phyloP scores from a whole-genome alignment of 2,329 filamentous ascomycete species.

The Triangularia setosa region DNA sequence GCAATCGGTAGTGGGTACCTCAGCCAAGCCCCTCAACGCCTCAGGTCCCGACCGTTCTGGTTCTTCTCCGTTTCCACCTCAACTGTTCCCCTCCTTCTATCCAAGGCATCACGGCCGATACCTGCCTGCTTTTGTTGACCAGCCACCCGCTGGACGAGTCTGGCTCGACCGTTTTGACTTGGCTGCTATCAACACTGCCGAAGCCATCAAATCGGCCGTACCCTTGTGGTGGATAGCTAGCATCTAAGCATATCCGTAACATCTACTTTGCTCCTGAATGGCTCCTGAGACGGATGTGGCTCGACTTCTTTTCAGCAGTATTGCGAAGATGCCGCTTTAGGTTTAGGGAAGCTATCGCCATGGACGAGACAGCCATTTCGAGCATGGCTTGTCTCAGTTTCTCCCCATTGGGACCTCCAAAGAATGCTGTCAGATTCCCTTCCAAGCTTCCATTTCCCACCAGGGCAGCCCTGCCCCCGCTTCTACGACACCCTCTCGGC shows the following conservation, averaged over 20 bases:
- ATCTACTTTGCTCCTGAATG: neutral
- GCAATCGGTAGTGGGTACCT: conserved; percentile 19
- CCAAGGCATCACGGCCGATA: neutral
- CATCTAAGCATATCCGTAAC: neutral
- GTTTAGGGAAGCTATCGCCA: neutral
- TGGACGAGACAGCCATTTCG: neutral
- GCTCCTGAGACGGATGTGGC: neutral
- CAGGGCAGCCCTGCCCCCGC: neutral
- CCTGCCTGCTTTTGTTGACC: neutral
- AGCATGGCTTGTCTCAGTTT: neutral
- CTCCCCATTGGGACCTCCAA: neutral
- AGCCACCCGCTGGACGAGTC: neutral
- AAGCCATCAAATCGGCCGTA: neutral
- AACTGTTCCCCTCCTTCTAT: neutral
- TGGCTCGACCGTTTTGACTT: neutral
- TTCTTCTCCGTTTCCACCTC: conserved; percentile 11
- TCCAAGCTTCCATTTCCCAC: conserved; percentile 20
- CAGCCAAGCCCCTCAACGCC: neutral
- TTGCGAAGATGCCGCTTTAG: neutral
- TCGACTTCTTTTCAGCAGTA: neutral
- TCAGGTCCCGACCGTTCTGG: conserved; percentile 15
- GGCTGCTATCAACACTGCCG: neutral
- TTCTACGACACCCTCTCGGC: conserved; percentile 16
- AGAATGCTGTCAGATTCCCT: conserved; percentile 12
- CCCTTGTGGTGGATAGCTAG: neutral